phyloP scores from a whole-genome alignment of 805 yeast species.

The Pichia sporocuriosa region DNA sequence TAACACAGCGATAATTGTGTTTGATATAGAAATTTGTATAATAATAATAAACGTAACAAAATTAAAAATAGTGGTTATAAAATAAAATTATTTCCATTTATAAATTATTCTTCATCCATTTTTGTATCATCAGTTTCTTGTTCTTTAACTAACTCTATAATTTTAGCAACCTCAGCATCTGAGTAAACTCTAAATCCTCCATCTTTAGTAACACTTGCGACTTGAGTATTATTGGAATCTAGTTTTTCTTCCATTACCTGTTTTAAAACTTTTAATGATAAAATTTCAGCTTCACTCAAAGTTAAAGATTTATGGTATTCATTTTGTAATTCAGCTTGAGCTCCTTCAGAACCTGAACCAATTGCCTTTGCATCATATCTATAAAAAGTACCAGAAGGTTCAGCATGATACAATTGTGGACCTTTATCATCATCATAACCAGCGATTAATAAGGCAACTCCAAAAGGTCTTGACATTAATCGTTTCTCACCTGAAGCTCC shows the following conservation, averaged over 20 bases:
- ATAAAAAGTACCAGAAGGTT: slow-evolving; percentile 97
- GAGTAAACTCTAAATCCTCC: slow-evolving; percentile 80
- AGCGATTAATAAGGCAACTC: slow-evolving; percentile 93
- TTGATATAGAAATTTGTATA: slow-evolving; percentile 3
- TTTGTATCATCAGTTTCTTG: slow-evolving; percentile 41
- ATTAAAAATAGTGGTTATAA: no score
- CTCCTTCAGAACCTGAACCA: slow-evolving; percentile 98
- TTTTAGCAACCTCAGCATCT: slow-evolving; percentile 75
- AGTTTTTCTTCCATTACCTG: slow-evolving; percentile 99
- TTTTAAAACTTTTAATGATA: slow-evolving; percentile 81
- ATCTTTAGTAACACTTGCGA: slow-evolving; percentile 84
- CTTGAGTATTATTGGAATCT: slow-evolving; percentile 90
- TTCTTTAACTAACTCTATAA: slow-evolving; percentile 71
- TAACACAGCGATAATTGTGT: slow-evolving; percentile 14
- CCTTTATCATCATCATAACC: slow-evolving; percentile 92
- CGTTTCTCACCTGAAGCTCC: slow-evolving; percentile 95
- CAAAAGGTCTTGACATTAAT: slow-evolving; percentile 96
- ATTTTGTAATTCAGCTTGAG: slow-evolving; percentile 94
- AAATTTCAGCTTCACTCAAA: slow-evolving; percentile 83
- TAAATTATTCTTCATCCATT: slow-evolving; percentile 8
- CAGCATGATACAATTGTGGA: slow-evolving; percentile 96
- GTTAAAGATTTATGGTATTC: slow-evolving; percentile 93
- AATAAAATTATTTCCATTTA: no score
- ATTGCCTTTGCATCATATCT: slow-evolving; percentile 98
- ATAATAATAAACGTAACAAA: neutral